Conservation (phyloP, 108 stramenopile species). For the Fistulifera solaris region DNA sequence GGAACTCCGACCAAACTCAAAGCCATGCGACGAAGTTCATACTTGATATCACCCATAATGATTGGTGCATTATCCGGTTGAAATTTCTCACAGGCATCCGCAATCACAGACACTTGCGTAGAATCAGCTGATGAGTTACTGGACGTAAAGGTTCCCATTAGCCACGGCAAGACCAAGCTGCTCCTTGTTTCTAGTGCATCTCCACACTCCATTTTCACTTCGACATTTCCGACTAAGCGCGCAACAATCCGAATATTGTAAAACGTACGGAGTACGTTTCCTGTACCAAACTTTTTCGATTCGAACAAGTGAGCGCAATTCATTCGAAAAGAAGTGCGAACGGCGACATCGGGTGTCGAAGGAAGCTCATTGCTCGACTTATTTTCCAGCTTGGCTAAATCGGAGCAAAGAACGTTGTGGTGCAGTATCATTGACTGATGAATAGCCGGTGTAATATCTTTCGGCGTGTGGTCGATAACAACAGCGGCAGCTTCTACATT, state of each 20-base stretch:
- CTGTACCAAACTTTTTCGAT: constrained; percentile 1
- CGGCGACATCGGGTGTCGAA: too few relatives aligned
- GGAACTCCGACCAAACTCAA: constrained; percentile 8
- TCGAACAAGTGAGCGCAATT: neutral
- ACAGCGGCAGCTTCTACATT: too few relatives aligned
- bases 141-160: constrained; percentile 2
- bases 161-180: neutral
- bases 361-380: too few relatives aligned
- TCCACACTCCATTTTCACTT: neutral
- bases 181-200: neutral
- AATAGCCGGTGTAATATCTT: too few relatives aligned
- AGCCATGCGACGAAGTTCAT: constrained; percentile 5
- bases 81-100: neutral
- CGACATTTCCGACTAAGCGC: constrained; percentile 1
- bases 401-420: too few relatives aligned
- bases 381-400: too few relatives aligned
- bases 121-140: neutral
- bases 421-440: too few relatives aligned
- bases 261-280: neutral
- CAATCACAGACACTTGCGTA: too few relatives aligned
- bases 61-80: neutral
- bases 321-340: neutral
- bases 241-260: constrained; percentile 5
- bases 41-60: neutral
- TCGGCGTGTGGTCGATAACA: too few relatives aligned